Conservation (phyloP, 2,329 filamentous ascomycete genomes). For the Botrytis fragariae region DNA sequence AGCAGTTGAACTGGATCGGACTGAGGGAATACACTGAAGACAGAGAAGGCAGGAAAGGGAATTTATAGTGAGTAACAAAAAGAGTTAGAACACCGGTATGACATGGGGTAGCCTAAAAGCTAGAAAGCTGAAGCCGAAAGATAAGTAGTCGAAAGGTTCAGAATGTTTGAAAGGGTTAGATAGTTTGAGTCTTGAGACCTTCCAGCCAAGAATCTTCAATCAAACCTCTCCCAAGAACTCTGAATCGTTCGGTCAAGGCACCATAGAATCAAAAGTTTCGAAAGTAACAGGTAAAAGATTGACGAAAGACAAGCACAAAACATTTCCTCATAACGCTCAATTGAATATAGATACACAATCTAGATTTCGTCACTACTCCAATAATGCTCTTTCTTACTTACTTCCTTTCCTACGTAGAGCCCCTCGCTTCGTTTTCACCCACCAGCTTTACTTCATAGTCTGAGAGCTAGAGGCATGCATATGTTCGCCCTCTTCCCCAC, state of each 20-base stretch:
- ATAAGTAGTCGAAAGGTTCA: neutral
- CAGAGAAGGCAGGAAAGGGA: neutral
- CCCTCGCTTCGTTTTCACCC: neutral
- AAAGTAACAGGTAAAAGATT: neutral
- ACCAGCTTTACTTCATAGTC: neutral
- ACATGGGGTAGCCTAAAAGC: neutral
- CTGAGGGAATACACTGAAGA: neutral
- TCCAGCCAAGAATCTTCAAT: neutral
- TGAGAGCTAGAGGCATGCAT: neutral
- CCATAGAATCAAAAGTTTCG: neutral
- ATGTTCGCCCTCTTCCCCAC: neutral
- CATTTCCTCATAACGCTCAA: neutral
- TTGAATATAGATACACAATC: neutral
- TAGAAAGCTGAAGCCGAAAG: neutral
- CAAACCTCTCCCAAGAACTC: neutral
- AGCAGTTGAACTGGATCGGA: neutral
- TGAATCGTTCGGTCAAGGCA: neutral
- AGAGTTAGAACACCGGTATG: neutral
- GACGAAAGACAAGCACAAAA: neutral
- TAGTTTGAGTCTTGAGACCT: neutral
- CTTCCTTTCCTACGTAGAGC: neutral
- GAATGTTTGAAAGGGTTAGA: neutral
- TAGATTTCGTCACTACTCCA: neutral
- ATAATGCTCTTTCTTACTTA: neutral
- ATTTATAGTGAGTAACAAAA: neutral